A percentile compares a stretch with the other conserved stretches of the same genome.
Evolutionary conservation across 2,329 filamentous ascomycete genomes (phyloP).

Genomic region (Venturia nashicola): DNA sequence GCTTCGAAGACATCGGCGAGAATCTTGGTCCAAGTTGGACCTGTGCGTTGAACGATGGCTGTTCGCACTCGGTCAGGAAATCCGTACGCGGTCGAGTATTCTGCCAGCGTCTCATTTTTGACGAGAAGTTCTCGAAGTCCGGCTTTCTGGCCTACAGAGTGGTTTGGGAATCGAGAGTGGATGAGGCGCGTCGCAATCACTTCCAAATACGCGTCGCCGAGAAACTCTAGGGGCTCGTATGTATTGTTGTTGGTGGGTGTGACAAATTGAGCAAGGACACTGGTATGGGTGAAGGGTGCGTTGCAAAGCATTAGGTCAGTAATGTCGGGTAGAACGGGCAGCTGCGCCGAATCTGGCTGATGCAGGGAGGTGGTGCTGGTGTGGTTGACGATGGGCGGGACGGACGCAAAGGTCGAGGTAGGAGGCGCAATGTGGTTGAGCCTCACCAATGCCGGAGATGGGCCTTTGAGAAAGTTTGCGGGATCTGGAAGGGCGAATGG

Average conservation of each 20-base stretch:
- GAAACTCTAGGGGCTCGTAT: conserved; percentile 79
- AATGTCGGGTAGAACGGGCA: conserved; percentile 8
- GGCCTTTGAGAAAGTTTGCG: conserved; percentile 5
- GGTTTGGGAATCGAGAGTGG: conserved; percentile 54
- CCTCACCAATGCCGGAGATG: conserved; percentile 3
- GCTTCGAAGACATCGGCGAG: conserved; percentile 84
- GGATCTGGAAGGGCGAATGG: conserved; percentile 8
- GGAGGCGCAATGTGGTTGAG: conserved; percentile 4
- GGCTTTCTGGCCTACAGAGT: conserved; percentile 56
- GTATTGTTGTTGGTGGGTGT: conserved; percentile 9
- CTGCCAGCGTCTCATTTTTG: conserved; percentile 64
- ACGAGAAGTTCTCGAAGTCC: conserved; percentile 69
- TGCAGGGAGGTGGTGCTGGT: not conserved
- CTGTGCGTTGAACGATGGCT: conserved; percentile 10
- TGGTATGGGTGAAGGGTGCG: conserved; percentile 11
- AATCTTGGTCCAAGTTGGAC: conserved; percentile 47
- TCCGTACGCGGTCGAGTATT: conserved; percentile 57
- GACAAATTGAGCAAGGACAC: conserved; percentile 6
- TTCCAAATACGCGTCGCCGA: conserved; percentile 80
- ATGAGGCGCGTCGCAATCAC: conserved; percentile 65
- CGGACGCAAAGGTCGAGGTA: not conserved
- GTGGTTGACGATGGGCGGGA: conserved; percentile 1
- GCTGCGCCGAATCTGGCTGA: not conserved
- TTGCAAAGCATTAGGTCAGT: conserved; percentile 6
- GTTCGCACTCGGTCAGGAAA: conserved; percentile 50